Evolutionary conservation across 495 filamentous ascomycete species (phyloP).

Genomic region (Stereocaulon alpinum): DNA sequence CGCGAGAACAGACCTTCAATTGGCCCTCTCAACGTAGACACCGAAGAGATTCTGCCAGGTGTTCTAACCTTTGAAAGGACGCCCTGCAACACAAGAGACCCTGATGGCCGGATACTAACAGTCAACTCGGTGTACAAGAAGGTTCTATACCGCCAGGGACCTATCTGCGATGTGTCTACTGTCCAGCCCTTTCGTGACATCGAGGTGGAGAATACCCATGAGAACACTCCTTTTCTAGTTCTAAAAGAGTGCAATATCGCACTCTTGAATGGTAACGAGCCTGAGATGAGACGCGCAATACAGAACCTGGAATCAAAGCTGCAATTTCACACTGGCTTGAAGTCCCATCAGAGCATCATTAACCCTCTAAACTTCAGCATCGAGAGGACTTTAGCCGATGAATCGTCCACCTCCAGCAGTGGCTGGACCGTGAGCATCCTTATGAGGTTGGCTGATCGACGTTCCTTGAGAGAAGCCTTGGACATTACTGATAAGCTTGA

Average conservation of each 20-base stretch:
- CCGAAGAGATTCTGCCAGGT: slow-evolving; percentile 31
- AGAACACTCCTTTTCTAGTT: slow-evolving; percentile 46
- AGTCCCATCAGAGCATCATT: slow-evolving; percentile 63
- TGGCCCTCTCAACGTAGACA: background rate
- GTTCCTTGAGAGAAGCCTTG: slow-evolving; percentile 71
- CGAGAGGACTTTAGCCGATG: slow-evolving; percentile 29
- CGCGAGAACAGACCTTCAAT: slow-evolving; percentile 25
- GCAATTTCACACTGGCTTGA: slow-evolving; percentile 57
- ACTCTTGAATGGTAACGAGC: slow-evolving; percentile 43
- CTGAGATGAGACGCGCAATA: slow-evolving; percentile 53
- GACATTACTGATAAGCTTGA: slow-evolving; percentile 65
- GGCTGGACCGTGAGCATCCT: slow-evolving; percentile 74
- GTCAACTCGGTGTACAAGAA: slow-evolving; percentile 59
- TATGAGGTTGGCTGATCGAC: slow-evolving; percentile 68
- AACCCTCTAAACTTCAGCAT: slow-evolving; percentile 77
- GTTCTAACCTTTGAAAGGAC: slow-evolving; percentile 62
- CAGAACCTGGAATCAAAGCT: slow-evolving; percentile 57
- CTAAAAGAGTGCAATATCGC: slow-evolving; percentile 59
- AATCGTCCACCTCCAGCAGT: slow-evolving; percentile 24
- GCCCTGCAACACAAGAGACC: slow-evolving; percentile 46
- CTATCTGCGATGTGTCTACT: slow-evolving; percentile 18
- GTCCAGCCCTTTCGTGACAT: slow-evolving; percentile 8
- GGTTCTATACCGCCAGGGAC: slow-evolving; percentile 45
- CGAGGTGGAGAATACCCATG: background rate
- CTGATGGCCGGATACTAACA: slow-evolving; percentile 41